Base-by-base conservation (phyloP, 371 early-diverging fungal species). In the Rhizomucor miehei region DNA sequence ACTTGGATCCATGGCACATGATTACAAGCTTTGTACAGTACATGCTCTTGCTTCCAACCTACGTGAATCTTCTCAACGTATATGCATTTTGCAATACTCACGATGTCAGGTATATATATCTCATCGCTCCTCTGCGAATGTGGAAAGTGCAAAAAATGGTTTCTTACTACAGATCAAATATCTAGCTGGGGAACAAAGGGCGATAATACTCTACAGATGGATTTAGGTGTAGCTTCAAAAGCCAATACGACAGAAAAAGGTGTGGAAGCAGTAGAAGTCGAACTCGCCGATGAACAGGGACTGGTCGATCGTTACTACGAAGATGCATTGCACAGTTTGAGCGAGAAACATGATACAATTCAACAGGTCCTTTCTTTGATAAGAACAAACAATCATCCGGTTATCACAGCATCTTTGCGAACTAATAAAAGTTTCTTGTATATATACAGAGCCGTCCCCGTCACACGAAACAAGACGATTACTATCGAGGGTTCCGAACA, bases 161-260 rank as follows among this genome's bases (percentile, higher is more conserved):
- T 36, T 36, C 25, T 21, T 2, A 3, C 10, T 21, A 34, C 44
- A 24, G 1, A 39, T 19, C 11, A 19, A 1, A 3, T 21, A 41
- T 16, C 17, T 51, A 81, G 91, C 10, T 96, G 97, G 97, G 97
- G 97, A 14, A 96, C 97, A 29, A 95, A 95, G 79, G 95, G 96
- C 20, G 93, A 89, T 62, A 87, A 81, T 54, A 69, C 66, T 20
- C 59, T 79, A 5, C 66, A 67, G 16, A 77, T 73, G 37, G 82
- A 85, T 65, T 70, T 88, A 23, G 89, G 89, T 23, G 70, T 82
- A 2, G 85, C 75, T 45, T 80, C 63, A 38, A 29, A 29, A 29
- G 29, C 29, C 29, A 29, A 29, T 8, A 29, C 29, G 8, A 86
- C 80, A 48, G 76, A 75, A 49, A 65, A 72, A 56, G 58, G 59